Evolutionary conservation across 1,284 basidiomycete species (phyloP), one percentile per base, ranked within the genome.

Genomic region (Athelia psychrophila): DNA sequence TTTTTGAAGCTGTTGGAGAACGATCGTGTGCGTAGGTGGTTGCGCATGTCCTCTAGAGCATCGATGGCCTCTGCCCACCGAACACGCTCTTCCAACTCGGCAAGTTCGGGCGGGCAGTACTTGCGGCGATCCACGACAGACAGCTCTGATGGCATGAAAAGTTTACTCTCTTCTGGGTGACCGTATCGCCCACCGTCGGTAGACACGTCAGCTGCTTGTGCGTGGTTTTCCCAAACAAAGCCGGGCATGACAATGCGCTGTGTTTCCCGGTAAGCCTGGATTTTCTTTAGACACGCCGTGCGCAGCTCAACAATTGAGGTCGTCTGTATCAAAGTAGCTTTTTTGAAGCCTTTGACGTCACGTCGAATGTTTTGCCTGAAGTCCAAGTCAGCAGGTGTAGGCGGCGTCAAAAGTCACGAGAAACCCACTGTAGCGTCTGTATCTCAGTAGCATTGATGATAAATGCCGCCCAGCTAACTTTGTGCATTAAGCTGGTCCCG

Each of bases 341-440:
- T 12, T 12, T 12, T 9, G 10, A 8, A 18, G 22, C 12, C 20
- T 8, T 19, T 48, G 9, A 47, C 13, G 4, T 44, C 42, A 12
- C 20, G 42, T 10, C 20, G 42, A 10, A 44, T 12, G 15, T 12
- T 22, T 22, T 16, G 42, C 42, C 42, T 36, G 30, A 8, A 45
- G 47, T 20, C 16, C 19, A 19, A 44, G 12, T 12, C 42, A 36
- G 46, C 13, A 15, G 18, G 22, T 9, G 16, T 24, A 40, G 25
- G 25, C 9, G 10, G 12, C n/a, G 30, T 8, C 27, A 18, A n/a
- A n/a, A n/a, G n/a, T n/a, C n/a, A n/a, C n/a, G n/a, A n/a, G n/a
- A n/a, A n/a, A 51, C 59, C 50, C 30, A 58, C 59, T 60, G 59
- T 22, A 32, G 47, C 12, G 56, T 53, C 35, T 60, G 53, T 2